These are phyloP conservation scores for Cyclotella sp. DNA, from an alignment of 108 stramenopile species.

Conservation along the genomic window DNA sequence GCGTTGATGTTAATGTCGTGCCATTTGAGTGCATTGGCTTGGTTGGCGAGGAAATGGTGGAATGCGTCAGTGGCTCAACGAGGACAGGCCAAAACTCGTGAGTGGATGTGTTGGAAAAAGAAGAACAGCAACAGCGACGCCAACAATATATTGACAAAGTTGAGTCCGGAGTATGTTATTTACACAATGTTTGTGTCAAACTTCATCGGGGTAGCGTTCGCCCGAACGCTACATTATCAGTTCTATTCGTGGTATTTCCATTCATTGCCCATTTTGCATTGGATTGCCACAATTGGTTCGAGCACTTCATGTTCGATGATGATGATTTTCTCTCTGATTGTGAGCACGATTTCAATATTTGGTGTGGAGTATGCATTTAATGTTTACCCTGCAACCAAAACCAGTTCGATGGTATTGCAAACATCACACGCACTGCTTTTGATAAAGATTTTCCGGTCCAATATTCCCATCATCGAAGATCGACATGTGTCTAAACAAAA, in stretches of 20 bases:
- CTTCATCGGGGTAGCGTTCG: constrained; percentile 94
- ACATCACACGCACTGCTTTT: constrained; percentile 65
- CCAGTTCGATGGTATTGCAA: constrained; percentile 84
- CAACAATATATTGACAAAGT: neutral
- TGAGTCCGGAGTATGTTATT: constrained; percentile 70
- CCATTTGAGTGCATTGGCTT: constrained; percentile 59
- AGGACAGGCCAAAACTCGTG: constrained; percentile 26
- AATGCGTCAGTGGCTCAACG: constrained; percentile 39
- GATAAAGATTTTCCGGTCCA: constrained; percentile 19
- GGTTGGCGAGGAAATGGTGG: constrained; percentile 72
- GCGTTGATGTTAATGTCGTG: constrained; percentile 69
- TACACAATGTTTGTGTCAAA: constrained; percentile 91
- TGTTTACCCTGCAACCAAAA: constrained; percentile 90
- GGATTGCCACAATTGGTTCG: constrained; percentile 52
- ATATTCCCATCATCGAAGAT: constrained; percentile 26
- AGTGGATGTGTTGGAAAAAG: constrained; percentile 41
- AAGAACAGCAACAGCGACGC: neutral
- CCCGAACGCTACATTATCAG: constrained; percentile 96
- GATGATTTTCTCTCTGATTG: constrained; percentile 45
- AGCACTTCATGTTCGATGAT: constrained; percentile 2
- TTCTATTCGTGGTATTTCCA: constrained; percentile 97
- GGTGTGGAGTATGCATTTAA: constrained; percentile 89
- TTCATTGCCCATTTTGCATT: constrained; percentile 81
- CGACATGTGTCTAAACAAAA: neutral
- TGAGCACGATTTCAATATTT: constrained; percentile 28